Evolutionary conservation across 768 basidiomycete genomes (phyloP).

Genomic region (Coprinopsis marcescibilis): DNA sequence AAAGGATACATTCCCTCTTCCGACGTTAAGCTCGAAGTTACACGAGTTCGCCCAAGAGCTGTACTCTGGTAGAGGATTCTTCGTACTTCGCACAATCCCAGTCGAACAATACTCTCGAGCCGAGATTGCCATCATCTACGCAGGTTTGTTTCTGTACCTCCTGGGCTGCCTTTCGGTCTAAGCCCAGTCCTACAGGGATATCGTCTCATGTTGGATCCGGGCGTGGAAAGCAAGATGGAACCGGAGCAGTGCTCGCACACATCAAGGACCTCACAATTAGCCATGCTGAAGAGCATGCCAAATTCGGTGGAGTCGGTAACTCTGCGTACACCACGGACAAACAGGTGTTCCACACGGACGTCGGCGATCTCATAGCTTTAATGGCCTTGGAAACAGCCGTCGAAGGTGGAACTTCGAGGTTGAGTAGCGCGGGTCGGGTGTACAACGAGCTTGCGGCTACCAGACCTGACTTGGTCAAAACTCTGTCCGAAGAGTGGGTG

Average conservation of each 20-base stretch:
- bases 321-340: conserved; percentile 45
- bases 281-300: conserved; percentile 31
- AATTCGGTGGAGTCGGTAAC: conserved; percentile 31
- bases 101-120: conserved; percentile 34
- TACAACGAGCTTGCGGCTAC: conserved; percentile 43
- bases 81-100: conserved; percentile 41
- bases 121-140: conserved; percentile 37
- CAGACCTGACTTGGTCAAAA: conserved; percentile 37
- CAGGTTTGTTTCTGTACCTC: too few species aligned
- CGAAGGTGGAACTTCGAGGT: conserved; percentile 39
- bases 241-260: conserved; percentile 38
- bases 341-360: conserved; percentile 45
- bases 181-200: conserved; percentile 26
- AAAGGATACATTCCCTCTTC: conserved; percentile 38
- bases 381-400: conserved; percentile 37
- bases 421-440: conserved; percentile 37
- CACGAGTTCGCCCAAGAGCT: conserved; percentile 34
- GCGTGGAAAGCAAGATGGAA: conserved; percentile 39
- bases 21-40: conserved; percentile 30
- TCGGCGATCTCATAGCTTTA: conserved; percentile 40
- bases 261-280: conserved; percentile 41
- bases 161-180: too few species aligned
- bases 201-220: conserved; percentile 41
- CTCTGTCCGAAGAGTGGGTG: conserved; percentile 36
- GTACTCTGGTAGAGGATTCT: conserved; percentile 42